Evolutionary conservation across 306 rosid species (phyloP).

Genomic region (Gastrolobium villosum): DNA sequence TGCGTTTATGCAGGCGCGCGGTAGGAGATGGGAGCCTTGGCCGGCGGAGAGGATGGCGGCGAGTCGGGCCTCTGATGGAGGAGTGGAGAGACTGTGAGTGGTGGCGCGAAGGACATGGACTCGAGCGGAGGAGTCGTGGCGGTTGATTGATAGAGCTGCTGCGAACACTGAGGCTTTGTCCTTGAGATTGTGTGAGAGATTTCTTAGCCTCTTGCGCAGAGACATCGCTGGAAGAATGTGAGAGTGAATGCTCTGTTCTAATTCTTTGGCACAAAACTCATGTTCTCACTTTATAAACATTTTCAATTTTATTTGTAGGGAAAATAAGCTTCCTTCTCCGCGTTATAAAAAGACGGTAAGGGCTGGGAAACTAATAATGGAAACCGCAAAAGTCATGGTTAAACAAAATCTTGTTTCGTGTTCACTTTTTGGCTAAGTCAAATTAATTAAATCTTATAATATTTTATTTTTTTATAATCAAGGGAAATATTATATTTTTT

Average conservation of each 20-base stretch:
- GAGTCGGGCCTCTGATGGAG: conserved; percentile 59
- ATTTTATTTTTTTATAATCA: no score
- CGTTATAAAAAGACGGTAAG: no score
- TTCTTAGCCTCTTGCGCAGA: conserved; percentile 49
- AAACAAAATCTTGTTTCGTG: no score
- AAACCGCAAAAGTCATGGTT: no score
- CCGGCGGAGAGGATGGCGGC: conserved; percentile 60
- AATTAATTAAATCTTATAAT: no score
- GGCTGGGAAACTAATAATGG: no score
- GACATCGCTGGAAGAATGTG: conserved; percentile 42
- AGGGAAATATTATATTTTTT: no score
- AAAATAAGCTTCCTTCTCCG: no score
- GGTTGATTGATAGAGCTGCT: conserved; percentile 61
- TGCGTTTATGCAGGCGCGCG: conserved; percentile 59
- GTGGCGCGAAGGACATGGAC: conserved; percentile 74
- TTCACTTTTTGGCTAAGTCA: no score
- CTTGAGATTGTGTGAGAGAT: conserved; percentile 55
- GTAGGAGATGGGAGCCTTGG: conserved; percentile 43
- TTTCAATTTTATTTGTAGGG: no score
- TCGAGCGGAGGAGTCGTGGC: conserved; percentile 55
- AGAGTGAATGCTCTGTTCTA: no score
- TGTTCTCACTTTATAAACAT: not conserved
- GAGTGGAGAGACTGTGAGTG: conserved; percentile 54
- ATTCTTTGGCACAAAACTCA: not conserved
- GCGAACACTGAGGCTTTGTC: conserved; percentile 69